Percentiles rank a stretch among this genome's conserved stretches.
phyloP scores from a whole-genome alignment of 2,329 filamentous ascomycete species.

The Graphium sp. region DNA sequence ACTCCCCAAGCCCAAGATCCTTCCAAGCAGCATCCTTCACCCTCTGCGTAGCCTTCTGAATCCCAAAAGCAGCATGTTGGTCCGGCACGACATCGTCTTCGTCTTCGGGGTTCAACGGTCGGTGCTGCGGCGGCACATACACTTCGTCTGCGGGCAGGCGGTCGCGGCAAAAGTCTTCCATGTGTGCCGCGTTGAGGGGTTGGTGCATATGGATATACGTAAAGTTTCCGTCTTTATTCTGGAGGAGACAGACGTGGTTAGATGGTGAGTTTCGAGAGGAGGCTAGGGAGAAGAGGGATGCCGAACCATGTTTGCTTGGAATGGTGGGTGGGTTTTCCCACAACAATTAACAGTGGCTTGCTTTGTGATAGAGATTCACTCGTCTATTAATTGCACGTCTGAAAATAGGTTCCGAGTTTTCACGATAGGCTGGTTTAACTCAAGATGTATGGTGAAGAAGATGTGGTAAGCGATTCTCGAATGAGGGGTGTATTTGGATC shows the following conservation, averaged over 20 bases:
- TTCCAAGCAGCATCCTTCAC: constrained; percentile 60
- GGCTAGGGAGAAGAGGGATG: no score
- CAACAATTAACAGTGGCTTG: no score
- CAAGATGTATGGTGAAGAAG: no score
- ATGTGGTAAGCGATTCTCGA: no score
- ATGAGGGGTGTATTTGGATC: no score
- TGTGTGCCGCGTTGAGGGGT: constrained; percentile 58
- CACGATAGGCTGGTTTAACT: no score
- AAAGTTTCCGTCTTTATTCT: constrained; percentile 60
- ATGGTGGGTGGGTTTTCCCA: no score
- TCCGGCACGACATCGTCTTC: constrained; percentile 81
- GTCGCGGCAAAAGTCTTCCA: constrained; percentile 61
- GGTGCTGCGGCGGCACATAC: constrained; percentile 63
- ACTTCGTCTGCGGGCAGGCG: constrained; percentile 62
- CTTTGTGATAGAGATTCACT: no score
- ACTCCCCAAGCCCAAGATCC: constrained; percentile 54
- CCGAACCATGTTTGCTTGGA: background rate
- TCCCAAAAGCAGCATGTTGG: constrained; percentile 77
- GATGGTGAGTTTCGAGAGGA: background rate
- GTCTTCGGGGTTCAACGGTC: constrained; percentile 73
- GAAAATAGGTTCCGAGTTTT: no score
- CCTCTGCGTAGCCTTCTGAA: constrained; percentile 62
- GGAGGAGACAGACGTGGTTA: constrained; percentile 5
- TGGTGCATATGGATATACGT: constrained; percentile 63
- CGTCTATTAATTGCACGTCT: no score